Evolutionary conservation across 495 filamentous ascomycete genomes (phyloP).

Genomic region (Lasiosphaeria ovina): DNA sequence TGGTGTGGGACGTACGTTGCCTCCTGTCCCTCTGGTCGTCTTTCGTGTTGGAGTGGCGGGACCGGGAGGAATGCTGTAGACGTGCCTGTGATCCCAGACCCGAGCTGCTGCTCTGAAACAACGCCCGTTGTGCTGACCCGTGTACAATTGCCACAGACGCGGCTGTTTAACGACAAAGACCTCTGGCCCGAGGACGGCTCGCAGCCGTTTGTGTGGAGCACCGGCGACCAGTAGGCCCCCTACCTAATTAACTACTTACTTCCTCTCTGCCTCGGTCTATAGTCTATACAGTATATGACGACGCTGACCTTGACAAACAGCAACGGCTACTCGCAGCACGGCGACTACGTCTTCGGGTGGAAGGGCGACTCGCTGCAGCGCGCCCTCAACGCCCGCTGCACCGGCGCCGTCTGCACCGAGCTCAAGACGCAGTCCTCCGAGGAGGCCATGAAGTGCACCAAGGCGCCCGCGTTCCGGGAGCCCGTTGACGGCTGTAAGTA

Average conservation of each 20-base stretch:
- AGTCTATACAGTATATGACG: too few relatives aligned
- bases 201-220: conserved; percentile 45
- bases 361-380: conserved; percentile 39
- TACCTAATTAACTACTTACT: neutral
- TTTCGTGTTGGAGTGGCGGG: too few relatives aligned
- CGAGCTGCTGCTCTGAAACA: neutral
- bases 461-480: conserved; percentile 27
- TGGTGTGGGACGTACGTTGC: conserved; percentile 36
- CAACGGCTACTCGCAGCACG: conserved; percentile 14
- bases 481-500: conserved; percentile 42
- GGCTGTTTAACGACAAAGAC: conserved; percentile 34
- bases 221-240: conserved; percentile 8
- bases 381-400: conserved; percentile 40
- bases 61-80: conserved; percentile 39
- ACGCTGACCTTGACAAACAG: neutral
- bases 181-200: conserved; percentile 44
- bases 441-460: conserved; percentile 32
- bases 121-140: neutral
- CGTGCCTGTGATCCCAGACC: conserved; percentile 13
- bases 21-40: conserved; percentile 1
- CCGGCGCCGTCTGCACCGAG: conserved; percentile 36
- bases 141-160: conserved; percentile 28
- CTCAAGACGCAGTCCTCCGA: conserved; percentile 34
- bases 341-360: conserved; percentile 47
- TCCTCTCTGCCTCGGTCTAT: neutral